Evolutionary conservation across 2,329 filamentous ascomycete genomes (phyloP), one percentile per base, ranked within the genome.

Genomic region (Xylaria sp.): DNA sequence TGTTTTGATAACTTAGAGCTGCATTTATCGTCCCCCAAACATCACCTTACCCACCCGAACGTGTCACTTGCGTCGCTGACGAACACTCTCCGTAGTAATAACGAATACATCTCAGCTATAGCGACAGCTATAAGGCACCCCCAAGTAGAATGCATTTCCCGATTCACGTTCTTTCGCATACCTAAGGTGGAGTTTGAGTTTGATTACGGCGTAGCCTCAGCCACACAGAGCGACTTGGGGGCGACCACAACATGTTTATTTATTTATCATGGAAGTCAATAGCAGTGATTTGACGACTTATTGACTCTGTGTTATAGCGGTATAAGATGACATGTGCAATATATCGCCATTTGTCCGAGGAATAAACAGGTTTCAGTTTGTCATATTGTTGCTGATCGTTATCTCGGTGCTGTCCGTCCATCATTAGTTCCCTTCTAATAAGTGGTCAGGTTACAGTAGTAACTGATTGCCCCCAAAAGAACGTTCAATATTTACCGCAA

Each of bases 231-330:
- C 26, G 59, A 63, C 65, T 31, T 63, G 65, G 65, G 59, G 65
- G 65, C 65, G 59, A 54, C 40, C 23, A 53, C 42, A 62, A n/a
- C 58, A 23, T 66, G 59, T 58, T 66, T 67, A 59, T 67, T 67
- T 67, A 67, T 67, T 67, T 63, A 67, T 17, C 2, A 31, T 33
- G 7, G 17, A 33, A 17, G 4, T 23, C 3, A 11, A 53, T 4
- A 5, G 3, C 46, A 31, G 17, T 11, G 6, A 26, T 26, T 23
- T 26, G 2, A 58, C 11, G 9, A 38, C 0, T 28, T 7, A 38
- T 40, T 42, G 13, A 26, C 20, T 20, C 3, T n/a, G 23, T 54
- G 15, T 9, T 56, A 56, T 15, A 38, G 11, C 1, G 53, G 20
- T 23, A 15, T 4, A 13, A n/a, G 17, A 63, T 56, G 15, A 62